Conservation (phyloP, 768 basidiomycete genomes). For the Collybia sordida region DNA sequence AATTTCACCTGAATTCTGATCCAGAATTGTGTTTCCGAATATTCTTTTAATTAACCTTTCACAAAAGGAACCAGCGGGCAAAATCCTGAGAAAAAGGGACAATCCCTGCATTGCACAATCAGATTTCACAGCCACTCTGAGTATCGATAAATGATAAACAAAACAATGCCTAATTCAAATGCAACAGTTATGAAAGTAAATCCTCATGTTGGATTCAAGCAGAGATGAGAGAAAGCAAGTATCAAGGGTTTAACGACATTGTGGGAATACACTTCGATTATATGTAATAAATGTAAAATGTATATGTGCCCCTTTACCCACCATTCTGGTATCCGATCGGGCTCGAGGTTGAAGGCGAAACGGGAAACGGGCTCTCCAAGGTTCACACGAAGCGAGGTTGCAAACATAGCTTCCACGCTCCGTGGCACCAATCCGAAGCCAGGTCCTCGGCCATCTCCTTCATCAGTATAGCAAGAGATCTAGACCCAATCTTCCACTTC, state of each 20-base stretch:
- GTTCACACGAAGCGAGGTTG: background rate
- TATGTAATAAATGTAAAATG: background rate
- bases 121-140: no score
- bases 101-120: no score
- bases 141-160: no score
- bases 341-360: background rate
- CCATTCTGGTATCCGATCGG: background rate
- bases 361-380: slow-evolving; percentile 5
- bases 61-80: no score
- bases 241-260: no score
- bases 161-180: no score
- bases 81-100: no score
- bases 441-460: slow-evolving; percentile 18
- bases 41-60: no score
- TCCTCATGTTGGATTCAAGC: background rate
- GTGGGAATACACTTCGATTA: no score
- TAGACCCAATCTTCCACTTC: slow-evolving; percentile 4
- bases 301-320: background rate
- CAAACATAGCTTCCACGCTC: slow-evolving; percentile 13
- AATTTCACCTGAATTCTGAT: no score
- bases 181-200: no score
- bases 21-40: no score
- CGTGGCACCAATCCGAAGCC: slow-evolving; percentile 13
- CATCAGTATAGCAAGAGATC: slow-evolving; percentile 17
- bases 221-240: background rate